phyloP scores from a whole-genome alignment of 1,139 yeast species.

The Nakaseomyces glabratus region DNA sequence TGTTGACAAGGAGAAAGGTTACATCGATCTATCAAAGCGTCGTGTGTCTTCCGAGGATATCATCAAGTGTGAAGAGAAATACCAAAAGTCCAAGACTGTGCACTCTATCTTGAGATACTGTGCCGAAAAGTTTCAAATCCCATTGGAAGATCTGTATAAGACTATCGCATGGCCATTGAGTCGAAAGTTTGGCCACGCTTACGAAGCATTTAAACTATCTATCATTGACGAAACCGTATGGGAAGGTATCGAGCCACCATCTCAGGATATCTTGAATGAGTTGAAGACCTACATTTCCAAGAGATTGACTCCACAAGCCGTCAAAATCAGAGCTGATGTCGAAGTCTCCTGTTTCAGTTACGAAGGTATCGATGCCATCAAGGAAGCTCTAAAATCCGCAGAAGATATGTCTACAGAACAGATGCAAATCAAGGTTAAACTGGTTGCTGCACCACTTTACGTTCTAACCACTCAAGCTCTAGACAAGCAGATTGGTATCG shows the following conservation, averaged over 20 bases:
- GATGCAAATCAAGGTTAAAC: conserved; percentile 80
- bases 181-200: conserved; percentile 91
- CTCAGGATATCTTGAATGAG: conserved; percentile 62
- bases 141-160: conserved; percentile 78
- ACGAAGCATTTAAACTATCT: conserved; percentile 93
- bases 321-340: conserved; percentile 93
- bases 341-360: conserved; percentile 96
- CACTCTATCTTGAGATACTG: conserved; percentile 96
- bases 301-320: conserved; percentile 95
- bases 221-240: conserved; percentile 87
- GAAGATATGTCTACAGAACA: conserved; percentile 77
- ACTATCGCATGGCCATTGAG: conserved; percentile 96
- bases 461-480: conserved; percentile 89
- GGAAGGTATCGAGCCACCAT: conserved; percentile 65
- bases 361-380: conserved; percentile 97
- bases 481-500: conserved; percentile 84
- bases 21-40: conserved; percentile 94
- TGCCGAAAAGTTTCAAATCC: conserved; percentile 88
- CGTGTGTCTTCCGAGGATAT: conserved; percentile 98
- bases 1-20: conserved; percentile 97
- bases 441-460: conserved; percentile 96
- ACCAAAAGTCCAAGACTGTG: conserved; percentile 93
- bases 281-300: conserved; percentile 78
- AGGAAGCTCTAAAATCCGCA: conserved; percentile 78
- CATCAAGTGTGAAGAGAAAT: conserved; percentile 94